Evolutionary conservation across 2,329 filamentous ascomycete genomes (phyloP).

Genomic region (Penicillium capsulatum): DNA sequence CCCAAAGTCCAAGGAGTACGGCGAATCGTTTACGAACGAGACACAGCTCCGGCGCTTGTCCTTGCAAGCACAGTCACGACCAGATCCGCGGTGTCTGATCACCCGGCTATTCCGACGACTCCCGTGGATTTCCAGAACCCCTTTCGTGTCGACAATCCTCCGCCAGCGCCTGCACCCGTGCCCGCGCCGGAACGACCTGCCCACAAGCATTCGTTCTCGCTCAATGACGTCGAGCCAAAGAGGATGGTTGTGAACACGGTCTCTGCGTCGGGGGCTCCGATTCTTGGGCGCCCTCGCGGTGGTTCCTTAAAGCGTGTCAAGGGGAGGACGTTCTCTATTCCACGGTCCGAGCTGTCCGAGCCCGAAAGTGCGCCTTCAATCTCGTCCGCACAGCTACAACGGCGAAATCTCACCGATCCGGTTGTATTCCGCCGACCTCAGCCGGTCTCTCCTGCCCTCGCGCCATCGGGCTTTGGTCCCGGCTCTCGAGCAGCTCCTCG

Average conservation of each 20-base stretch:
- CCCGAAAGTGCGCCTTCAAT: conserved; percentile 25
- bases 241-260: conserved; percentile 20
- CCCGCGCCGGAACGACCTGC: conserved; percentile 10
- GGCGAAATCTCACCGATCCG: conserved; percentile 42
- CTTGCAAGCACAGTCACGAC: conserved; percentile 40
- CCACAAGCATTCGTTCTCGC: conserved; percentile 15
- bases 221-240: conserved; percentile 26
- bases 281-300: conserved; percentile 33
- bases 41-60: conserved; percentile 47
- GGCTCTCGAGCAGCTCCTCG: conserved; percentile 16
- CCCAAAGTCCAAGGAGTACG: conserved; percentile 37
- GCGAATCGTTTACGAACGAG: conserved; percentile 43
- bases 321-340: conserved; percentile 30
- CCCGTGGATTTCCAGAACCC: conserved; percentile 33
- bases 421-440: conserved; percentile 35
- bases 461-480: conserved; percentile 12
- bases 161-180: conserved; percentile 5
- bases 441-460: conserved; percentile 28
- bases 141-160: conserved; percentile 20
- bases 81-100: conserved; percentile 21
- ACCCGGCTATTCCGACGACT: conserved; percentile 18
- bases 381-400: conserved; percentile 25
- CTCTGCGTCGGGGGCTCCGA: conserved; percentile 17
- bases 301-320: conserved; percentile 28
- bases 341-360: conserved; percentile 23